These are phyloP conservation scores for Trichoderma oligosporum DNA, from an alignment of 2,329 filamentous ascomycete species.

Conservation along the genomic window DNA sequence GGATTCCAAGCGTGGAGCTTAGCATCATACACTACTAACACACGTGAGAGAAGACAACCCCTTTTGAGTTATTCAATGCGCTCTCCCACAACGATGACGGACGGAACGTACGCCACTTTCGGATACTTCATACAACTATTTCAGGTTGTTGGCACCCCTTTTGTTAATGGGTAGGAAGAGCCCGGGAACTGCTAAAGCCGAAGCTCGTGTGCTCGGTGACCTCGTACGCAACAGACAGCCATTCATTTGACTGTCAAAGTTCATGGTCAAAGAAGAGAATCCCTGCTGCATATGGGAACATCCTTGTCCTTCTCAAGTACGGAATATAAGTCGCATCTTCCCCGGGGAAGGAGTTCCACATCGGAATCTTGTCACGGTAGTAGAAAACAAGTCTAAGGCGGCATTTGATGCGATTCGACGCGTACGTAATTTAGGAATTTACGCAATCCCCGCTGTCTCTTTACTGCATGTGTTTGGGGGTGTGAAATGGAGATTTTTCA, in stretches of 20 bases:
- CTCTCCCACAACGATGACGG: background rate
- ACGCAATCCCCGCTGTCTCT: slow-evolving; percentile 3
- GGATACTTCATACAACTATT: background rate
- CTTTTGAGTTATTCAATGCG: background rate
- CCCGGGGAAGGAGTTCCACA: background rate
- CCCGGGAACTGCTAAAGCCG: background rate
- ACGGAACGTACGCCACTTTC: background rate
- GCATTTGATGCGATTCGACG: background rate
- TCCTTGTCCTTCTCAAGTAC: background rate
- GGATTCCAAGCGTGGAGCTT: background rate
- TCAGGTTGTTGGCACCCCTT: background rate
- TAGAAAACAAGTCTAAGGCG: background rate
- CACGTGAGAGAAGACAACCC: too few species aligned
- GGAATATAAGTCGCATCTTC: background rate
- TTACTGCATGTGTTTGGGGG: background rate
- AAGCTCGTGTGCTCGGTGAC: background rate
- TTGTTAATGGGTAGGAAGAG: background rate
- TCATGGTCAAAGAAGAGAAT: background rate
- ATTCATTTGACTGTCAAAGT: background rate
- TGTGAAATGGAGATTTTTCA: background rate
- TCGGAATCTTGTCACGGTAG: background rate
- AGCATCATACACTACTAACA: background rate
- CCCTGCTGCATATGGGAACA: background rate
- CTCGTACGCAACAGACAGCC: background rate
- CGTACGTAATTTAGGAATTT: background rate